Percentiles rank a stretch among this genome's conserved stretches.
Conservation (phyloP, 345 rosid genomes). For the Aquilaria sinensis region DNA sequence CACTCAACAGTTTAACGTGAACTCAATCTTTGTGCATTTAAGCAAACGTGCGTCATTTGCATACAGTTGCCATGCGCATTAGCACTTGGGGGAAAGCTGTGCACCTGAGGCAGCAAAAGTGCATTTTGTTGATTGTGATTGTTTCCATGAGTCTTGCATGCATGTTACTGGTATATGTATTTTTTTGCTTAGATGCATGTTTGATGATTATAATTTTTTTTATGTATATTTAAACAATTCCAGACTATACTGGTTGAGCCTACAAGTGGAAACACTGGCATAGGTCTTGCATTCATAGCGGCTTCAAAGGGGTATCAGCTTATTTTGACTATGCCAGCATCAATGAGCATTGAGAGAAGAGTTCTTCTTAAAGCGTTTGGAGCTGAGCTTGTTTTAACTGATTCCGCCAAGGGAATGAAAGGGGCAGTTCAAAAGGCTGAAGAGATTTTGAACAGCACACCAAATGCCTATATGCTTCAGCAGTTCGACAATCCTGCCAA, state of each 20-base stretch:
- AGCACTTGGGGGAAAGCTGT: too few species aligned
- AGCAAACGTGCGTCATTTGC: too few species aligned
- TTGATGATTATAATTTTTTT: too few species aligned
- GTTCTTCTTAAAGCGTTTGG: slow-evolving; percentile 83
- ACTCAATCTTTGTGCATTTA: too few species aligned
- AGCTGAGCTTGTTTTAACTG: slow-evolving; percentile 79
- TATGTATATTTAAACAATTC: not conserved
- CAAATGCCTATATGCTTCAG: slow-evolving; percentile 67
- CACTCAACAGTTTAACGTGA: too few species aligned
- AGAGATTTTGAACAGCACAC: slow-evolving; percentile 54
- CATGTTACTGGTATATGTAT: not conserved
- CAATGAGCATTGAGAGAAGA: slow-evolving; percentile 85
- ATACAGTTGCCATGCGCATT: too few species aligned
- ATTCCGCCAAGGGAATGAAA: slow-evolving; percentile 75
- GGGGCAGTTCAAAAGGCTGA: slow-evolving; percentile 78
- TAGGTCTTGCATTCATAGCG: slow-evolving; percentile 81
- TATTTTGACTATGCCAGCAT: slow-evolving; percentile 75
- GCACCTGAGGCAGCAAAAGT: too few species aligned
- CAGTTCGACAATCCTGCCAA: slow-evolving; percentile 93
- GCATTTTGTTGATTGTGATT: too few species aligned
- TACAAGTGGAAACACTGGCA: slow-evolving; percentile 94
- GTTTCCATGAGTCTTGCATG: too few species aligned
- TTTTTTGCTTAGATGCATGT: not conserved
- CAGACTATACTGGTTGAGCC: slow-evolving; percentile 83
- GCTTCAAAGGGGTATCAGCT: slow-evolving; percentile 75